Evolutionary conservation across 2,329 filamentous ascomycete genomes (phyloP).

Genomic region (Pestalotiopsis sp.): DNA sequence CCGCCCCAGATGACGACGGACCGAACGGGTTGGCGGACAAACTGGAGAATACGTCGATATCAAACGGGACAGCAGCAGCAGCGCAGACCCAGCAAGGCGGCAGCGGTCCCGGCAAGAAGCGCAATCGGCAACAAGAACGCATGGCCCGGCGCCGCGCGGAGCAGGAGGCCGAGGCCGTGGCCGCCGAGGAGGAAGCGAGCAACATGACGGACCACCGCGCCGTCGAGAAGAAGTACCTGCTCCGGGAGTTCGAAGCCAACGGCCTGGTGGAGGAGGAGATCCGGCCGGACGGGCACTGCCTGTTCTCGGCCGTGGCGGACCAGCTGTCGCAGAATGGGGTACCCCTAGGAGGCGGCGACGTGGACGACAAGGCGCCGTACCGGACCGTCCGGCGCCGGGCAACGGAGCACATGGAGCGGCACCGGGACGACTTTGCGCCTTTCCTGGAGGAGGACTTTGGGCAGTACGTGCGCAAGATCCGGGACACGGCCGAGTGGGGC

Average conservation of each 20-base stretch:
- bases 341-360: constrained; percentile 37
- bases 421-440: constrained; percentile 80
- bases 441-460: constrained; percentile 84
- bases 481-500: constrained; percentile 93
- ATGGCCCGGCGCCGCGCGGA: constrained; percentile 88
- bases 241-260: constrained; percentile 63
- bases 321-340: constrained; percentile 65
- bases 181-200: constrained; percentile 76
- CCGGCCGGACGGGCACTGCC: constrained; percentile 87
- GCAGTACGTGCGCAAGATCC: constrained; percentile 74
- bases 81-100: constrained; percentile 13
- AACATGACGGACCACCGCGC: constrained; percentile 73
- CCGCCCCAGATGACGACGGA: constrained; percentile 20
- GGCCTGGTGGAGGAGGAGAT: constrained; percentile 77
- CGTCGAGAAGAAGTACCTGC: constrained; percentile 72
- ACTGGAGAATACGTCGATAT: constrained; percentile 18
- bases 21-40: constrained; percentile 23
- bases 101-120: constrained; percentile 62
- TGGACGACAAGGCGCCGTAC: constrained; percentile 53
- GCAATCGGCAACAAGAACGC: constrained; percentile 89
- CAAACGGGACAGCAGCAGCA: constrained; percentile 12
- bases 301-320: constrained; percentile 90
- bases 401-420: constrained; percentile 73
- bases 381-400: constrained; percentile 70
- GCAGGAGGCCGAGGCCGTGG: constrained; percentile 67